These are phyloP conservation scores for Singerocomus inundabilis DNA, from an alignment of 1,284 basidiomycete genomes.

Conservation along the genomic window DNA sequence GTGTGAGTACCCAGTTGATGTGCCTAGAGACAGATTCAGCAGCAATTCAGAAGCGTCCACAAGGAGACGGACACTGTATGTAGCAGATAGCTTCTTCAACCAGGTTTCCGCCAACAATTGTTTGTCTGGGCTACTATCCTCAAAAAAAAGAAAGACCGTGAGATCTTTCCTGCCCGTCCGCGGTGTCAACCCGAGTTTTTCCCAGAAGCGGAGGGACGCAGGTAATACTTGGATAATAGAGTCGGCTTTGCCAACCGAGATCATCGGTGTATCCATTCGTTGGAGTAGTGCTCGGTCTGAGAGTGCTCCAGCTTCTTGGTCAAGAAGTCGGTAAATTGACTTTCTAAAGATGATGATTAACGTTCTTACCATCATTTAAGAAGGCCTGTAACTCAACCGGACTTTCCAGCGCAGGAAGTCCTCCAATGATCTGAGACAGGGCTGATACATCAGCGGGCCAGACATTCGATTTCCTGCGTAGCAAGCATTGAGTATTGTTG, in stretches of 20 bases:
- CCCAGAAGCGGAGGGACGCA: conserved; percentile 75
- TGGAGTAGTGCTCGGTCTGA: conserved; percentile 28
- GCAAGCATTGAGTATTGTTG: conserved; percentile 34
- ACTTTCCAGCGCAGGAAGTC: conserved; percentile 27
- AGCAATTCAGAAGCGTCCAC: conserved; percentile 1
- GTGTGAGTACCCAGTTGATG: conserved; percentile 58
- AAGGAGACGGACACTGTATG: conserved; percentile 54
- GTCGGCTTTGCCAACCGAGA: conserved; percentile 62
- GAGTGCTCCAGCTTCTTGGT: conserved; percentile 1
- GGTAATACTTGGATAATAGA: conserved; percentile 63
- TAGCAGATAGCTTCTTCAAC: conserved; percentile 50
- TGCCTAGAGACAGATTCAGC: conserved; percentile 41
- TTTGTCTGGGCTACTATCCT: conserved; percentile 51
- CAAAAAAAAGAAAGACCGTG: conserved; percentile 64
- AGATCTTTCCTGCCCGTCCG: conserved; percentile 69
- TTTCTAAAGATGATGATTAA: background rate
- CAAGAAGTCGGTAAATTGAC: conserved; percentile 1
- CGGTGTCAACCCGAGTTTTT: conserved; percentile 73
- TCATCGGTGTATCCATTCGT: conserved; percentile 51
- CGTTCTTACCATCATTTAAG: conserved; percentile 39
- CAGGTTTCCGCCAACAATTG: conserved; percentile 51
- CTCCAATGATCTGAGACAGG: conserved; percentile 37
- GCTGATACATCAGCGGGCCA: conserved; percentile 56
- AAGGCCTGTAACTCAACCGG: conserved; percentile 33
- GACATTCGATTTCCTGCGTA: conserved; percentile 35